These are phyloP conservation scores for Fusarium beomiforme DNA, from an alignment of 2,329 filamentous ascomycete species.

Conservation along the genomic window DNA sequence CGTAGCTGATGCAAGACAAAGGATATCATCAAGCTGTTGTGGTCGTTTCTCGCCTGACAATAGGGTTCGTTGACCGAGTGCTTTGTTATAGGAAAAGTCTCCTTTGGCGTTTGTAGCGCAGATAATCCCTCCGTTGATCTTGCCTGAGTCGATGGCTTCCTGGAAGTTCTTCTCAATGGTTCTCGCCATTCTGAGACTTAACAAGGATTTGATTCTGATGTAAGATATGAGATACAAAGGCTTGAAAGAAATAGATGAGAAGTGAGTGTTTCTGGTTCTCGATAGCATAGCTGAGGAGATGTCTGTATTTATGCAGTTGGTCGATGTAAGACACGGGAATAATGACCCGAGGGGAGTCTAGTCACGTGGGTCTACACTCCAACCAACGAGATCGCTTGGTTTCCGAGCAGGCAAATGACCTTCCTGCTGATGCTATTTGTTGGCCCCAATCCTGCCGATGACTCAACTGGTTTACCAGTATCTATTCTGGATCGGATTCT, in stretches of 20 bases:
- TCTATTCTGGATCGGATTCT: neutral
- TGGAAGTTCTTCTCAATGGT: slow-evolving; percentile 52
- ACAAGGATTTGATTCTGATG: accelerated
- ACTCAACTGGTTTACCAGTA: too few species aligned
- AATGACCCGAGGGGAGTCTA: neutral
- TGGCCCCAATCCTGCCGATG: too few species aligned
- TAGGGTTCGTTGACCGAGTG: slow-evolving; percentile 53
- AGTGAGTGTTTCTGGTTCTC: neutral
- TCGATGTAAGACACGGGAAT: neutral
- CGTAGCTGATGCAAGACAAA: slow-evolving; percentile 51
- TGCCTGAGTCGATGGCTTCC: slow-evolving; percentile 54
- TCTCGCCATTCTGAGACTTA: slow-evolving; percentile 27
- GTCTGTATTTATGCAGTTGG: neutral
- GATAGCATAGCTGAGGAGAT: neutral
- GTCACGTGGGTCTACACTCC: neutral
- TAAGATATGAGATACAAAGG: accelerated
- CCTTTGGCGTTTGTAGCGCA: slow-evolving; percentile 52
- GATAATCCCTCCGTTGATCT: slow-evolving; percentile 56
- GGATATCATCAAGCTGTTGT: slow-evolving; percentile 49
- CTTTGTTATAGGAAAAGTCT: slow-evolving; percentile 52
- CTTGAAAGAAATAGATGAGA: accelerated
- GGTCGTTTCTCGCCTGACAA: slow-evolving; percentile 52
- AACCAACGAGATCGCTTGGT: too few species aligned
- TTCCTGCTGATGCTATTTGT: too few species aligned
- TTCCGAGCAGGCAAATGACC: too few species aligned